Evolutionary conservation across 1,284 basidiomycete species (phyloP).

Genomic region (Cerrena zonata): DNA sequence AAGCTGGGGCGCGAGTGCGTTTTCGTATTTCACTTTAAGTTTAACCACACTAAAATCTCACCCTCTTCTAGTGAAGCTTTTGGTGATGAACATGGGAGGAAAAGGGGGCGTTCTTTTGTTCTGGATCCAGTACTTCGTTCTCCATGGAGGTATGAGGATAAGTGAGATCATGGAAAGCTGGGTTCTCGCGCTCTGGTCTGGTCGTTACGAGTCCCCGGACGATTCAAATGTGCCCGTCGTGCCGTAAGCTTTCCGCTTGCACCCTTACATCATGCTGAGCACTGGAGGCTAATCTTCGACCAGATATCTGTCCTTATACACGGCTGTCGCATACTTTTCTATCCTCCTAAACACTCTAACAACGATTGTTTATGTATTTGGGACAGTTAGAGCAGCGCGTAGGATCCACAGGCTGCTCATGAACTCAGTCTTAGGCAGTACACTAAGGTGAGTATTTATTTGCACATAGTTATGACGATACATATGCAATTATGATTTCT

Average conservation of each 20-base stretch:
- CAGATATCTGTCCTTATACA: constrained; percentile 40
- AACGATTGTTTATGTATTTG: constrained; percentile 32
- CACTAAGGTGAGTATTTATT: constrained; percentile 35
- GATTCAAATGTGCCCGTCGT: constrained; percentile 20
- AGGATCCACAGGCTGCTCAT: constrained; percentile 52
- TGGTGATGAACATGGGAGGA: constrained; percentile 26
- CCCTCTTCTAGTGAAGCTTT: constrained; percentile 23
- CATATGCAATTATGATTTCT: neutral
- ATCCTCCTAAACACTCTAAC: constrained; percentile 22
- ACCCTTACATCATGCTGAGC: constrained; percentile 15
- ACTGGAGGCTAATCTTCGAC: constrained; percentile 17
- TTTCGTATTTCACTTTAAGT: constrained; percentile 19
- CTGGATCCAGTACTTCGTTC: constrained; percentile 26
- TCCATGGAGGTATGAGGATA: constrained; percentile 14
- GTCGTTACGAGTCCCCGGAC: constrained; percentile 24
- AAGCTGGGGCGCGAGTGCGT: constrained; percentile 38
- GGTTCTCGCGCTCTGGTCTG: constrained; percentile 21
- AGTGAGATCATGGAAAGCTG: constrained; percentile 12
- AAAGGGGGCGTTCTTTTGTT: constrained; percentile 19
- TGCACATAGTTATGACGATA: constrained; percentile 12
- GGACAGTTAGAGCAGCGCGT: constrained; percentile 46
- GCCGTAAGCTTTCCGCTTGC: neutral
- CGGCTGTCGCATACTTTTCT: constrained; percentile 27
- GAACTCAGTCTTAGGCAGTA: constrained; percentile 52
- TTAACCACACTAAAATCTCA: constrained; percentile 5